These are phyloP conservation scores for Candida nitratophila DNA, from an alignment of 805 yeast genomes.

Conservation along the genomic window DNA sequence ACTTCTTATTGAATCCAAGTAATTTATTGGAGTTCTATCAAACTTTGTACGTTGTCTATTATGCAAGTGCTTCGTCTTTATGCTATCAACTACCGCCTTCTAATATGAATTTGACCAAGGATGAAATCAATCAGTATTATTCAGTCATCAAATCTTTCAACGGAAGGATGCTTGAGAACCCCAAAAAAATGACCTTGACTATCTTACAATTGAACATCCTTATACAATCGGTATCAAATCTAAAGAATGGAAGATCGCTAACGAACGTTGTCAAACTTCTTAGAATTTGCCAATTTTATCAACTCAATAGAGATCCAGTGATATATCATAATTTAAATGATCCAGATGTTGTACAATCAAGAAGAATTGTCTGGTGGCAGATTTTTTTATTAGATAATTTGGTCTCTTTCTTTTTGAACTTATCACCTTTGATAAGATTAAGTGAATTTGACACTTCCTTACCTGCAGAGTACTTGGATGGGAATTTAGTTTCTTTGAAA, in stretches of 20 bases:
- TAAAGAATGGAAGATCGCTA: constrained; percentile 18
- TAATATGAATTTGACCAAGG: constrained; percentile 4
- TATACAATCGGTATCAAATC: constrained; percentile 16
- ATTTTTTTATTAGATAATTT: constrained; percentile 38
- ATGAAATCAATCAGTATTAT: constrained; percentile 15
- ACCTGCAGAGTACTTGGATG: constrained; percentile 13
- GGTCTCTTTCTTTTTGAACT: constrained; percentile 17
- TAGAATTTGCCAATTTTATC: constrained; percentile 21
- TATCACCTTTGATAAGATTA: constrained; percentile 16
- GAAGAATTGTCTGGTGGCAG: constrained; percentile 64
- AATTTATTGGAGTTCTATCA: constrained; percentile 16
- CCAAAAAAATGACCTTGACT: constrained; percentile 16
- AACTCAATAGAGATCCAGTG: constrained; percentile 56
- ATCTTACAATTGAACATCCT: constrained; percentile 16
- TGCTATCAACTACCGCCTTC: constrained; percentile 7
- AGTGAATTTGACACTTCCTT: constrained; percentile 20
- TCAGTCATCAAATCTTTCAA: constrained; percentile 10
- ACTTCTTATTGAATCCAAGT: constrained; percentile 7
- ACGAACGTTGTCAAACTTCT: constrained; percentile 15
- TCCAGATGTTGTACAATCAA: constrained; percentile 39
- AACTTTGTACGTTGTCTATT: constrained; percentile 13
- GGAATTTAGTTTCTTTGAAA: neutral
- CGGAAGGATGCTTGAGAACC: constrained; percentile 13
- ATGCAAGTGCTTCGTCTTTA: constrained; percentile 9
- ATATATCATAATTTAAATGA: constrained; percentile 42